These are phyloP conservation scores for Saturnispora diversa DNA, from an alignment of 805 yeast species.

Conservation along the genomic window DNA sequence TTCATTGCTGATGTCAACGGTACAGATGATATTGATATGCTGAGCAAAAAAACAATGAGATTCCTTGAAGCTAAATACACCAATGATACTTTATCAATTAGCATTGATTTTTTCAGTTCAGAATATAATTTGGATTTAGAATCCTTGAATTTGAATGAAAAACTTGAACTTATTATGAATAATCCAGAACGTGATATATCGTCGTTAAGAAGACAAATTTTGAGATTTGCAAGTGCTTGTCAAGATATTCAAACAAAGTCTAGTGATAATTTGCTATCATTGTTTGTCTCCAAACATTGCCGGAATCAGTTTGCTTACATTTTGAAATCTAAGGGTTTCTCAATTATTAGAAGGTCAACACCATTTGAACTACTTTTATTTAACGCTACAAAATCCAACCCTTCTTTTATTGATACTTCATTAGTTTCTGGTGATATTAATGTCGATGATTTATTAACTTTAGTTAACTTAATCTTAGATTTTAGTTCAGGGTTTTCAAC, in stretches of 20 bases:
- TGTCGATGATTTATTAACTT: constrained; percentile 8
- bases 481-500: constrained; percentile 29
- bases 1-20: constrained; percentile 13
- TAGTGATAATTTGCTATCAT: constrained; percentile 14
- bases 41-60: constrained; percentile 34
- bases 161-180: constrained; percentile 22
- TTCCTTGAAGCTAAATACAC: constrained; percentile 44
- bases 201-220: constrained; percentile 49
- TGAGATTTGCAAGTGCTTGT: constrained; percentile 62
- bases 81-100: constrained; percentile 41
- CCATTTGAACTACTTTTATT: constrained; percentile 29
- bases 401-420: background rate
- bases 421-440: constrained; percentile 8
- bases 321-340: constrained; percentile 30
- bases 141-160: constrained; percentile 27
- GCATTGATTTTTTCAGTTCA: constrained; percentile 23
- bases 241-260: constrained; percentile 53
- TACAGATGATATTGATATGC: constrained; percentile 9
- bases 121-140: constrained; percentile 12
- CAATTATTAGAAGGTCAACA: constrained; percentile 30
- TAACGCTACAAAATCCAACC: constrained; percentile 17
- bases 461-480: constrained; percentile 8
- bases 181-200: constrained; percentile 21
- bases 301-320: constrained; percentile 21
- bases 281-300: constrained; percentile 15